Conservation (phyloP, 306 rosid species). For the Astragalus glycyphyllos region DNA sequence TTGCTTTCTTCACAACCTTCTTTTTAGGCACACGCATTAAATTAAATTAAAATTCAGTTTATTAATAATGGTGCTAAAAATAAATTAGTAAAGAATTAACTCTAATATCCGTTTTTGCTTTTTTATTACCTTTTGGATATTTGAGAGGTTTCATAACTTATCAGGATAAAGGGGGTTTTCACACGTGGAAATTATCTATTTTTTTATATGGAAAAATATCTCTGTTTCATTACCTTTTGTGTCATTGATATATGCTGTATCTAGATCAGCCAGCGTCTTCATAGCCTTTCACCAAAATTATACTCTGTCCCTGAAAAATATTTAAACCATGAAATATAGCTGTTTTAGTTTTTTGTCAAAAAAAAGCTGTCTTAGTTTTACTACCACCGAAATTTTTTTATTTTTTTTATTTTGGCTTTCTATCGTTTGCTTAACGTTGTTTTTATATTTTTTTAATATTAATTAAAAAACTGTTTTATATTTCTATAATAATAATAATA, state of each 20-base stretch:
- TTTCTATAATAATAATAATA: constrained; percentile 8
- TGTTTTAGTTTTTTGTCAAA: no score
- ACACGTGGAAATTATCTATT: constrained; percentile 31
- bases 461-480: no score
- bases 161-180: constrained; percentile 24
- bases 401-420: no score
- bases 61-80: background rate
- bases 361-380: no score
- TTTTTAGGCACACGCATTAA: background rate
- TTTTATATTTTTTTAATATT: no score
- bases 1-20: constrained; percentile 35
- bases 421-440: background rate
- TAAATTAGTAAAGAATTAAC: constrained; percentile 8
- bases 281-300: background rate
- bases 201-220: no score
- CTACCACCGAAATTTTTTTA: background rate
- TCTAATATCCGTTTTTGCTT: constrained; percentile 7
- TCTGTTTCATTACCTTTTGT: no score
- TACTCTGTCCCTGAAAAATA: no score
- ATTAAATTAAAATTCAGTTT: background rate
- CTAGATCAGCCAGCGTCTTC: no score
- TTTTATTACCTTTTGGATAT: constrained; percentile 23
- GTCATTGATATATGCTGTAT: no score
- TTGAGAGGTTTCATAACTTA: constrained; percentile 35
- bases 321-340: no score